Conservation (phyloP, 2,329 filamentous ascomycete genomes). For the Microdochium trichocladiopsis region DNA sequence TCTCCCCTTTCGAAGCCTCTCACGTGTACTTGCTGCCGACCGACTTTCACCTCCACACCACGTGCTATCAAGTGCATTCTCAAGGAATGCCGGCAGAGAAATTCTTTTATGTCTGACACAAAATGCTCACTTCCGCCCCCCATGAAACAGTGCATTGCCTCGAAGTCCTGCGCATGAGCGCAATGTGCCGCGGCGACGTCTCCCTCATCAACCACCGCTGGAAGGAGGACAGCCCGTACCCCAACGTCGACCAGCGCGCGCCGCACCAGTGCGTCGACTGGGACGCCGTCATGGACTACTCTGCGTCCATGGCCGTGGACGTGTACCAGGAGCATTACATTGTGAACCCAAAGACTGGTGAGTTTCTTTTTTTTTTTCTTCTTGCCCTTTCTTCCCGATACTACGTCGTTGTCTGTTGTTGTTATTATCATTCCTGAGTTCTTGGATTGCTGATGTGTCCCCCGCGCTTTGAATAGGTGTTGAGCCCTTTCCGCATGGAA, state of each 20-base stretch:
- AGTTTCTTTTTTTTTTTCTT: constrained; percentile 5
- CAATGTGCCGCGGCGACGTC: constrained; percentile 2
- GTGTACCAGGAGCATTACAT: constrained; percentile 20
- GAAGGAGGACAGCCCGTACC: not conserved
- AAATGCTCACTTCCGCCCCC: too few relatives aligned
- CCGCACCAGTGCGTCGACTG: constrained; percentile 3
- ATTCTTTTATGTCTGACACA: too few relatives aligned
- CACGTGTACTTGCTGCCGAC: too few relatives aligned
- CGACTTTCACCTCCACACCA: too few relatives aligned
- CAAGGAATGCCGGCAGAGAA: too few relatives aligned
- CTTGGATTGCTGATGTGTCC: not conserved
- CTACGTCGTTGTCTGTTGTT: not conserved
- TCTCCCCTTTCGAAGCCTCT: not conserved
- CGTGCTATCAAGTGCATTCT: too few relatives aligned
- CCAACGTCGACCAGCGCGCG: constrained; percentile 1
- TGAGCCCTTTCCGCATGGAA: too few relatives aligned
- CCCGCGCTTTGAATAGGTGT: not conserved
- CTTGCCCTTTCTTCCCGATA: not conserved
- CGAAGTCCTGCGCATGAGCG: constrained; percentile 1
- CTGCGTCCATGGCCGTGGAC: not conserved
- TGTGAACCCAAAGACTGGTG: constrained; percentile 34
- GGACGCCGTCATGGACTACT: not conserved
- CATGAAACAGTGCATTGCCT: constrained; percentile 2
- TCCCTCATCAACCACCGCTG: constrained; percentile 1
- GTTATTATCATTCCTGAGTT: not conserved